These are phyloP conservation scores for Nakaseomyces bracarensis DNA, from an alignment of 1,139 yeast genomes.

Conservation along the genomic window DNA sequence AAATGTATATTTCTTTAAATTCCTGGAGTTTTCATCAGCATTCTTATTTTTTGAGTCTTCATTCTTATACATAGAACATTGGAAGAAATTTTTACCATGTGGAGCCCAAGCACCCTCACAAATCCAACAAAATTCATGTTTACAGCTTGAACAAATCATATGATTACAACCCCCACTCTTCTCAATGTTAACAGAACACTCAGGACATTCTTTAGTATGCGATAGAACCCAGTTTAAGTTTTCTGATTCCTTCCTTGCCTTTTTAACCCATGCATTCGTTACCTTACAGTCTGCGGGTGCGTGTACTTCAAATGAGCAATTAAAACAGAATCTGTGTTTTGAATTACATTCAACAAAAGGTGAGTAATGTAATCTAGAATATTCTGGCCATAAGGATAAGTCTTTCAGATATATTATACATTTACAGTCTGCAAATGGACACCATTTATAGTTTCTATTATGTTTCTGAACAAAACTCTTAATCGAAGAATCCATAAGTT, in stretches of 20 bases:
- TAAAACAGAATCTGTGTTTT: conserved; percentile 70
- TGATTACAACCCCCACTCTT: conserved; percentile 96
- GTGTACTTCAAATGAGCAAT: conserved; percentile 72
- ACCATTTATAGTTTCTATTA: conserved; percentile 51
- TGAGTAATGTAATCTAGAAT: conserved; percentile 34
- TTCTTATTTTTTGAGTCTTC: conserved; percentile 31
- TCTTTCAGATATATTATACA: conserved; percentile 47
- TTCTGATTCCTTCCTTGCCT: conserved; percentile 81
- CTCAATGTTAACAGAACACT: conserved; percentile 46
- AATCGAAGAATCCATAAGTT: conserved; percentile 34
- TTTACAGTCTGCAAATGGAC: conserved; percentile 83
- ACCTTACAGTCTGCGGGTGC: conserved; percentile 73
- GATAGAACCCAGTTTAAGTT: conserved; percentile 85
- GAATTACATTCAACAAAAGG: conserved; percentile 65
- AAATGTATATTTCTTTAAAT: conserved; percentile 62
- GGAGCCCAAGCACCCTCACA: conserved; percentile 69
- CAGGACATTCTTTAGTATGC: conserved; percentile 78
- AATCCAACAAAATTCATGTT: conserved; percentile 86
- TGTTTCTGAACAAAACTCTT: conserved; percentile 48
- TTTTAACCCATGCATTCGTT: conserved; percentile 64
- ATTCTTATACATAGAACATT: conserved; percentile 48
- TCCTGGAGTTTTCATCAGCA: conserved; percentile 34
- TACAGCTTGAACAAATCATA: conserved; percentile 79
- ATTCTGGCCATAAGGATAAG: conserved; percentile 24
- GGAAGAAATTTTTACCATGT: conserved; percentile 61